These are phyloP conservation scores for Metschnikowia continentalis DNA, from an alignment of 805 yeast species.

Conservation along the genomic window DNA sequence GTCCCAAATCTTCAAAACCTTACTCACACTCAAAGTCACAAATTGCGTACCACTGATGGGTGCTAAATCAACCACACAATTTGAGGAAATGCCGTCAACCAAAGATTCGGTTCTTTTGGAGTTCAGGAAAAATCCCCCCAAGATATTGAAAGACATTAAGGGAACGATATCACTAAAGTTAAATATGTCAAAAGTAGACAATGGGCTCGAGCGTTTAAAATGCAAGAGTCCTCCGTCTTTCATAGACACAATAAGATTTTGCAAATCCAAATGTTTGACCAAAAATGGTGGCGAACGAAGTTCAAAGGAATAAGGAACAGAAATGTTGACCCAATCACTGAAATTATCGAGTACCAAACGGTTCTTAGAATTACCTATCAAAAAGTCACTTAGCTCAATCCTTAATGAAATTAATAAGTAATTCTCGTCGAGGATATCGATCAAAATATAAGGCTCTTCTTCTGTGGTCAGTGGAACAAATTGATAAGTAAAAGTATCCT, in stretches of 20 bases:
- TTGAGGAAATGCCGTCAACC: slow-evolving; percentile 35
- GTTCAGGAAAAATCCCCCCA: slow-evolving; percentile 20
- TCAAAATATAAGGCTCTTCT: slow-evolving; percentile 31
- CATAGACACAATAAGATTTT: slow-evolving; percentile 53
- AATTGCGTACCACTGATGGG: slow-evolving; percentile 34
- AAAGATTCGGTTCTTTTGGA: slow-evolving; percentile 17
- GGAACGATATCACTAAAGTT: slow-evolving; percentile 50
- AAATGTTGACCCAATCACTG: slow-evolving; percentile 60
- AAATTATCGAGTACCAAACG: slow-evolving; percentile 29
- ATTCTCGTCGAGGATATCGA: slow-evolving; percentile 51
- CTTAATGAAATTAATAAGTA: slow-evolving; percentile 51
- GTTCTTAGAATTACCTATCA: slow-evolving; percentile 14
- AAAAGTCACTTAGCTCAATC: slow-evolving; percentile 43
- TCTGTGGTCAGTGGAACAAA: slow-evolving; percentile 17
- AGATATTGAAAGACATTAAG: slow-evolving; percentile 28
- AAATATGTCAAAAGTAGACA: slow-evolving; percentile 32
- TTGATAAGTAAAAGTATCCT: slow-evolving; percentile 10
- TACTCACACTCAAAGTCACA: slow-evolving; percentile 52
- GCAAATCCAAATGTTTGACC: slow-evolving; percentile 43
- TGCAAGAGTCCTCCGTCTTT: slow-evolving; percentile 76
- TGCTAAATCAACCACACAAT: slow-evolving; percentile 42
- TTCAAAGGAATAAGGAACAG: slow-evolving; percentile 59
- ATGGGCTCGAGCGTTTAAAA: slow-evolving; percentile 40
- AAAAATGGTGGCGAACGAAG: slow-evolving; percentile 46
- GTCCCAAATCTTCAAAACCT: slow-evolving; percentile 59